phyloP scores from a whole-genome alignment of 345 rosid genomes.

The Passiflora organensis region DNA sequence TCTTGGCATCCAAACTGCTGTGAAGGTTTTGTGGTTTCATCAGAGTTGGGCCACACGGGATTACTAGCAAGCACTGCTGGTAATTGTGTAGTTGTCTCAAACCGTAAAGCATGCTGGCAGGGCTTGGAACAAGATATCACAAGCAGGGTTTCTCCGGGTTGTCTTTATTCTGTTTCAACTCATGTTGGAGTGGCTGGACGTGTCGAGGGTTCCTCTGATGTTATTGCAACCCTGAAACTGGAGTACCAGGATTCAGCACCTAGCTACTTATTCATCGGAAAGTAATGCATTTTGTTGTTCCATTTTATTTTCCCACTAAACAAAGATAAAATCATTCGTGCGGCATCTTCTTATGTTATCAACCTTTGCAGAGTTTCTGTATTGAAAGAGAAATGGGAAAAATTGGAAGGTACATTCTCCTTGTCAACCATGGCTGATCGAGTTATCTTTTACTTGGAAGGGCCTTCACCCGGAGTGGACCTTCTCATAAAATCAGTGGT shows the following conservation, averaged over 20 bases:
- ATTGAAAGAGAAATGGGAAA: constrained; percentile 63
- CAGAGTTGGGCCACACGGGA: constrained; percentile 32
- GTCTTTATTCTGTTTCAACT: constrained; percentile 60
- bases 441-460: constrained; percentile 80
- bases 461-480: constrained; percentile 82
- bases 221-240: constrained; percentile 75
- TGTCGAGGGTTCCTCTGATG: constrained; percentile 48
- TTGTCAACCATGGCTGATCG: constrained; percentile 57
- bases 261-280: constrained; percentile 56
- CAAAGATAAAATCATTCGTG: background rate
- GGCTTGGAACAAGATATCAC: constrained; percentile 93
- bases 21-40: constrained; percentile 52
- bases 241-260: constrained; percentile 47
- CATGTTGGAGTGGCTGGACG: constrained; percentile 65
- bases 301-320: background rate
- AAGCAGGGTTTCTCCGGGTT: constrained; percentile 47
- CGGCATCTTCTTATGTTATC: background rate
- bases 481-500: constrained; percentile 63
- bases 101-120: constrained; percentile 87
- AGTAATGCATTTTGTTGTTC: constrained; percentile 45
- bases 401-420: constrained; percentile 67
- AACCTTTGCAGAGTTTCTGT: constrained; percentile 50
- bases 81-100: constrained; percentile 65
- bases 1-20: constrained; percentile 79
- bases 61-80: constrained; percentile 27